Evolutionary conservation across 106 monocot genomes (phyloP).

Genomic region (Posidonia australis): DNA sequence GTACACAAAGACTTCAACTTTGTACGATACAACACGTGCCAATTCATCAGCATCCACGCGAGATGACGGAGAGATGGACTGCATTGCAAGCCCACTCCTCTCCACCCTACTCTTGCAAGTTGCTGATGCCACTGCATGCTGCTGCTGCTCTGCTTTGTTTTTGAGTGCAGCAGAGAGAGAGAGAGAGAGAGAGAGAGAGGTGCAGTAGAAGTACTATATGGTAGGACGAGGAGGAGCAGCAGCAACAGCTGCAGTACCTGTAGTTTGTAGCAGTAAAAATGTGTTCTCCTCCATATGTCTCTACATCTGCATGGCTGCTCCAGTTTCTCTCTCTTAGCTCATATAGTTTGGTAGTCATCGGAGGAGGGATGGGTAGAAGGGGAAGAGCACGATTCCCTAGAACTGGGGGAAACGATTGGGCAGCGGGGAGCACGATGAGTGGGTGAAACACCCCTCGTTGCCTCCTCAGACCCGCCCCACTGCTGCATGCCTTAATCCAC

Average conservation of each 20-base stretch:
- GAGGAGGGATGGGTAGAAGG: background rate
- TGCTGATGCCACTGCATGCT: slow-evolving; percentile 4
- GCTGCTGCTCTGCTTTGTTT: slow-evolving; percentile 3
- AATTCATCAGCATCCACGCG: too few relatives aligned
- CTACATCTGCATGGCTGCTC: background rate
- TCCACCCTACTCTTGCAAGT: background rate
- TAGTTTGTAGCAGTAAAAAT: background rate
- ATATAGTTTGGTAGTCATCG: too few relatives aligned
- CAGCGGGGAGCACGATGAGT: slow-evolving; percentile 8
- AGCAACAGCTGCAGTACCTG: background rate
- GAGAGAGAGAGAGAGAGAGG: slow-evolving; percentile 2
- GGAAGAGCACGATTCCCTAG: slow-evolving; percentile 6
- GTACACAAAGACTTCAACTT: too few relatives aligned
- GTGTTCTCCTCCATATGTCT: background rate
- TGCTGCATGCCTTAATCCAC: too few relatives aligned
- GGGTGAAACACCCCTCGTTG: too few relatives aligned
- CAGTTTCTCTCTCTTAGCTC: too few relatives aligned
- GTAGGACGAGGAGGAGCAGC: background rate
- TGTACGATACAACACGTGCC: slow-evolving; percentile 4
- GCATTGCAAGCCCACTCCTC: too few relatives aligned
- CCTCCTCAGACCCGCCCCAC: background rate
- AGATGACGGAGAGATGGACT: too few relatives aligned
- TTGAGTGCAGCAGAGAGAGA: background rate
- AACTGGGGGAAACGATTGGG: slow-evolving; percentile 8
- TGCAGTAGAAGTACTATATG: background rate